Evolutionary conservation across 108 stramenopile species (phyloP).

Genomic region (Mediolabrus comicus): DNA sequence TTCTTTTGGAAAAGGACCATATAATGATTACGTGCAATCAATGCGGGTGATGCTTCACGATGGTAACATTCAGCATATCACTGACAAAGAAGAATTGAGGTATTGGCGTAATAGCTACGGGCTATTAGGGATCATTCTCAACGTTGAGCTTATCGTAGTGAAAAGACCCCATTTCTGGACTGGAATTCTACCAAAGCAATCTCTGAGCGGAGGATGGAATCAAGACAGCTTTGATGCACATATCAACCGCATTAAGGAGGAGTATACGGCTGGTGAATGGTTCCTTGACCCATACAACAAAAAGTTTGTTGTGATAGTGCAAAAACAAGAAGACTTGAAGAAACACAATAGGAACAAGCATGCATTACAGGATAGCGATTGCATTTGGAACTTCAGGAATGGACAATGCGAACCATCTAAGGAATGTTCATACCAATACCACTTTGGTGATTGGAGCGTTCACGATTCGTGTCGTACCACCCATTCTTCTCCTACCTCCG

Average conservation of each 20-base stretch:
- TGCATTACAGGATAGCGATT: no score
- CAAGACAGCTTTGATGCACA: neutral
- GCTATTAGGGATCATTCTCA: neutral
- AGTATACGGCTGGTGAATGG: neutral
- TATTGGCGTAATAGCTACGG: neutral
- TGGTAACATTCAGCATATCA: neutral
- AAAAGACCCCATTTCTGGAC: neutral
- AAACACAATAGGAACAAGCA: no score
- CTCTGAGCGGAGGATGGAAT: neutral
- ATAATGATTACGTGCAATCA: neutral
- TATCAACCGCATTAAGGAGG: neutral
- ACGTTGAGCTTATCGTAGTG: neutral
- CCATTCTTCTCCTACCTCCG: no score
- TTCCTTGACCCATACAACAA: neutral
- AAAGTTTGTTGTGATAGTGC: neutral
- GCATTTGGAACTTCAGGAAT: no score
- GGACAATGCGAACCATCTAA: no score
- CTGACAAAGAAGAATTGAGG: neutral
- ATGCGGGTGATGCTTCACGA: neutral
- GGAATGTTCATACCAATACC: no score
- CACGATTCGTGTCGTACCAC: no score
- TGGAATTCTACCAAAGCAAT: neutral
- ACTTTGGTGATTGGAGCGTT: no score
- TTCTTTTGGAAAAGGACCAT: neutral
- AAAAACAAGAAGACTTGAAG: neutral